These are phyloP conservation scores for Juncus effusus DNA, from an alignment of 176 grass and related monocot species.

Conservation along the genomic window DNA sequence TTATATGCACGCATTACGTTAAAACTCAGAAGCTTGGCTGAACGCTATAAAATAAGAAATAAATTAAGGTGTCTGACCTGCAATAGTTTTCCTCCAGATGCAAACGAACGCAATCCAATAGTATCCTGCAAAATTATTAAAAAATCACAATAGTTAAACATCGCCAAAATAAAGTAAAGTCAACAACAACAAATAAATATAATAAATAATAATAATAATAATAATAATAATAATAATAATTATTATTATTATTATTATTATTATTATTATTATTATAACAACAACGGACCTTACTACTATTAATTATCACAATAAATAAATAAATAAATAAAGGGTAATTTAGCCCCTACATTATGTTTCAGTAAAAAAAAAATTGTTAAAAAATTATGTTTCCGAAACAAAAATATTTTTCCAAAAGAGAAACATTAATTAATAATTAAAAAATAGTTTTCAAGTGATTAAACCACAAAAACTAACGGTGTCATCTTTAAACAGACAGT, in stretches of 20 bases:
- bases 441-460: background rate
- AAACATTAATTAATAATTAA: background rate
- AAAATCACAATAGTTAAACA: slow-evolving; percentile 14
- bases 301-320: too few relatives aligned
- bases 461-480: slow-evolving; percentile 19
- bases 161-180: slow-evolving; percentile 23
- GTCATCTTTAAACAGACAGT: background rate
- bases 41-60: background rate
- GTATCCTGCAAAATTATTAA: slow-evolving; percentile 52
- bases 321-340: too few relatives aligned
- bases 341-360: too few relatives aligned
- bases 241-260: too few relatives aligned
- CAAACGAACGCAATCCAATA: slow-evolving; percentile 79
- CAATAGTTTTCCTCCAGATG: slow-evolving; percentile 84
- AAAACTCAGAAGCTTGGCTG: too few relatives aligned
- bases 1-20: background rate
- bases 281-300: too few relatives aligned
- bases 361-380: too few relatives aligned
- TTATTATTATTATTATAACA: too few relatives aligned
- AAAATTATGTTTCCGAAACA: too few relatives aligned
- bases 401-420: too few relatives aligned
- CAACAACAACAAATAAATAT: background rate
- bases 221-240: too few relatives aligned
- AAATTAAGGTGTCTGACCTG: slow-evolving; percentile 44
- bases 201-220: too few relatives aligned